Conservation (phyloP, 495 filamentous ascomycete species). For the Letharia lupina region DNA sequence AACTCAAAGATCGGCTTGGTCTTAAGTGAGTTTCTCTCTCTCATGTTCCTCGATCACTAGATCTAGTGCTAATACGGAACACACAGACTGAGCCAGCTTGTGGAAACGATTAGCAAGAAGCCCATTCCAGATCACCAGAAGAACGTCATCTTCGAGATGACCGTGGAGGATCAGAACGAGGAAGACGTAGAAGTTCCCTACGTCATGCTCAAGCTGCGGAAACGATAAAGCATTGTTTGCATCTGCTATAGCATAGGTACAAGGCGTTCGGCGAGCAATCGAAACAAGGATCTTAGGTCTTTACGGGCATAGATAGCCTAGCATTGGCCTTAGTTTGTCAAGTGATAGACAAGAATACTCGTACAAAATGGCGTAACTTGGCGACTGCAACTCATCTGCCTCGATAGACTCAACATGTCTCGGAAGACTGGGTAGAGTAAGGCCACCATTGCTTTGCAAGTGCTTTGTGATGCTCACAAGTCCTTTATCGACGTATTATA, state of each 20-base stretch:
- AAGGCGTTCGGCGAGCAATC: slow-evolving; percentile 8
- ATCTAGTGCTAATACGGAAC: slow-evolving; percentile 12
- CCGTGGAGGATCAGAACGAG: slow-evolving; percentile 77
- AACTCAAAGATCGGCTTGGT: slow-evolving; percentile 72
- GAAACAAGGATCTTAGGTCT: neutral
- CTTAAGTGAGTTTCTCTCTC: slow-evolving; percentile 48
- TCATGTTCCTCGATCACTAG: neutral
- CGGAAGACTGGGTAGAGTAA: neutral
- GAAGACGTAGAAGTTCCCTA: slow-evolving; percentile 98
- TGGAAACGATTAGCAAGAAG: slow-evolving; percentile 86
- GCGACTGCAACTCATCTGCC: neutral
- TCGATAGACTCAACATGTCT: neutral
- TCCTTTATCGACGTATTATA: neutral
- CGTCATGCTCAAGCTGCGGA: slow-evolving; percentile 72
- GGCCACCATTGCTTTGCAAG: neutral
- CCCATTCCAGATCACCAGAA: slow-evolving; percentile 81
- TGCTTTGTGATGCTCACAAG: slow-evolving; percentile 10
- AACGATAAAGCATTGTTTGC: slow-evolving; percentile 25
- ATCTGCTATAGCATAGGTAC: neutral
- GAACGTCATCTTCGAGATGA: slow-evolving; percentile 94
- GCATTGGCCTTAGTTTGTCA: neutral
- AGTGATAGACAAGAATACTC: neutral
- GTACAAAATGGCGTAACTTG: neutral
- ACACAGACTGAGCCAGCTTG: slow-evolving; percentile 70
- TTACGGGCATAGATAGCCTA: neutral